Evolutionary conservation across 805 yeast genomes (phyloP), one percentile per base, ranked within the genome.

Genomic region (Candida yuanshanica): DNA sequence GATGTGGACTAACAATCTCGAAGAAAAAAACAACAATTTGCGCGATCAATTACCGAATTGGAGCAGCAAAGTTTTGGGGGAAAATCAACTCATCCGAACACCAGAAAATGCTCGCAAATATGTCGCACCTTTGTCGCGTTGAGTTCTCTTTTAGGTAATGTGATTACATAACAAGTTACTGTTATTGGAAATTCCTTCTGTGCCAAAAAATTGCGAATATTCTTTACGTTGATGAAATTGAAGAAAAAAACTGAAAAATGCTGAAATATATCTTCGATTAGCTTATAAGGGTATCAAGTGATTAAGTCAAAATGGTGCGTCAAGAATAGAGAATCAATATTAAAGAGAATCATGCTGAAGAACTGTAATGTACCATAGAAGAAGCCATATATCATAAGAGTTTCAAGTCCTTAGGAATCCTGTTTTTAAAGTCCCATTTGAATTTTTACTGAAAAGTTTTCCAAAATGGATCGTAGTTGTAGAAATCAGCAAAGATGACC

Each of bases 231-330:
- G 11, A 4, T 27, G 31, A 27, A 14, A 27, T 3, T 14, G 8
- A 27, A 14, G 9, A 18, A 27, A 27, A 27, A 27, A 27, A 27
- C 11, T 27, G n/a, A 18, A 27, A 27, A 27, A 27, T 14, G 16
- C 18, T 27, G 31, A 27, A 27, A 14, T 27, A 14, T 14, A 27
- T 18, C 17, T 27, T 27, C 9, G 16, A 14, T 14, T n/a, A 14
- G 31, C n/a, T 14, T 14, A 13, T 16, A 27, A 14, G 31, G 18
- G 8, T 11, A 27, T 27, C 31, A 27, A 27, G 31, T 27, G 31
- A 27, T 27, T 27, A 27, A 27, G 31, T 27, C 31, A 27, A 27
- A 27, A 27, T 27, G 31, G 31, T 27, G 16, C 31, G 31, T 27
- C 31, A 27, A n/a, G 18, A 27, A 27, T 16, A 12, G 18, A 27